Evolutionary conservation across 495 filamentous ascomycete genomes (phyloP).

Genomic region (Hypoxylon cercidicola): DNA sequence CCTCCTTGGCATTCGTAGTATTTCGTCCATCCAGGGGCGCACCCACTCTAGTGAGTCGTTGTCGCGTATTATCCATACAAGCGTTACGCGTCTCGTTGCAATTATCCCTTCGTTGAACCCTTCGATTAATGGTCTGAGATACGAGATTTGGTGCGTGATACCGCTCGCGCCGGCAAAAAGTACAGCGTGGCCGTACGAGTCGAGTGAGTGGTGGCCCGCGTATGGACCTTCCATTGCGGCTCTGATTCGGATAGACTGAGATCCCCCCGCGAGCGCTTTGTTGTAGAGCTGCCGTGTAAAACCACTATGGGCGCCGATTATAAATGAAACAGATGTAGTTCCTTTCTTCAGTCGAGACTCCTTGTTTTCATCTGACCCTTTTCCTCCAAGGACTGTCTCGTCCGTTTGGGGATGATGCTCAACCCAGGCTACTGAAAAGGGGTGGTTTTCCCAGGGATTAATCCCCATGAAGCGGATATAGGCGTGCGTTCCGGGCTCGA

Average conservation of each 20-base stretch:
- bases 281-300: constrained; percentile 87
- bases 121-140: constrained; percentile 80
- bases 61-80: constrained; percentile 93
- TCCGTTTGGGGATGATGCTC: constrained; percentile 52
- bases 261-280: constrained; percentile 34
- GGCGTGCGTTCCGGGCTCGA: constrained; percentile 85
- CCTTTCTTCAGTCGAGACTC: constrained; percentile 42
- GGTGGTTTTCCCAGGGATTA: constrained; percentile 86
- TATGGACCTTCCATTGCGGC: constrained; percentile 87
- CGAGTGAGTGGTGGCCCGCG: constrained; percentile 79
- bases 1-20: constrained; percentile 80
- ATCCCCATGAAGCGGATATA: constrained; percentile 85
- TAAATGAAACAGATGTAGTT: constrained; percentile 72
- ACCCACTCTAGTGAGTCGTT: constrained; percentile 92
- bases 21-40: constrained; percentile 88
- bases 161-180: constrained; percentile 93
- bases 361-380: constrained; percentile 28
- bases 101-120: constrained; percentile 77
- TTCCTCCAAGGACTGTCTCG: constrained; percentile 34
- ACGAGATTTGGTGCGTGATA: constrained; percentile 95
- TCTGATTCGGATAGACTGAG: constrained; percentile 46
- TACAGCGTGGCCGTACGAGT: constrained; percentile 89
- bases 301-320: constrained; percentile 86
- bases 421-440: constrained; percentile 93
- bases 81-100: constrained; percentile 80